Conservation (phyloP, 2,329 filamentous ascomycete genomes). For the Dothiorella sarmentorum region DNA sequence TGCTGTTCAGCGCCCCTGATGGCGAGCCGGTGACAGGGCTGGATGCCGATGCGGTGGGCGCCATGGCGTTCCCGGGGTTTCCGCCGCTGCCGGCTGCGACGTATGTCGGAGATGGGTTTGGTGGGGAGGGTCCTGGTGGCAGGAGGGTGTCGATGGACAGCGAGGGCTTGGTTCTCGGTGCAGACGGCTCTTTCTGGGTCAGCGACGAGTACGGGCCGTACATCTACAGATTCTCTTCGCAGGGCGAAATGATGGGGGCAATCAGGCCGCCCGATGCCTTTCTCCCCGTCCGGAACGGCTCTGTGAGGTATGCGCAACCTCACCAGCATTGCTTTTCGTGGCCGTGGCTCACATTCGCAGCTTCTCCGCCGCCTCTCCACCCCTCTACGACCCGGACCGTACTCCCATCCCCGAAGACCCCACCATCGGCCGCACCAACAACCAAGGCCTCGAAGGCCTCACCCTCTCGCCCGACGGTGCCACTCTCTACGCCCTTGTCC, state of each 20-base stretch:
- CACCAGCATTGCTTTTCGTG: not conserved
- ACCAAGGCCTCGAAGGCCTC: conserved; percentile 72
- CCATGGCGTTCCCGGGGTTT: conserved; percentile 55
- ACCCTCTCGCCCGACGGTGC: conserved; percentile 61
- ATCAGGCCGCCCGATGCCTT: conserved; percentile 63
- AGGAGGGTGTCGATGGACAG: conserved; percentile 59
- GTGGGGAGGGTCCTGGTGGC: conserved; percentile 57
- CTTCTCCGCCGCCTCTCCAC: conserved; percentile 63
- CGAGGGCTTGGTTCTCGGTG: conserved; percentile 62
- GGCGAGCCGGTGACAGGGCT: conserved; percentile 62
- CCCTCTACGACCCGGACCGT: conserved; percentile 53
- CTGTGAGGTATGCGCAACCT: conserved; percentile 32
- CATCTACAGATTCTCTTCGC: conserved; percentile 60
- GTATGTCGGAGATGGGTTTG: conserved; percentile 66
- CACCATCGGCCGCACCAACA: conserved; percentile 63
- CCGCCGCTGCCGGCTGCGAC: conserved; percentile 61
- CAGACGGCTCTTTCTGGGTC: conserved; percentile 64
- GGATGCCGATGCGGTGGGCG: conserved; percentile 56
- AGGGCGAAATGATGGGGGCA: conserved; percentile 59
- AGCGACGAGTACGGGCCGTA: conserved; percentile 68
- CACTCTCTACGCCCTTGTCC: conserved; percentile 62
- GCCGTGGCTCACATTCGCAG: conserved; percentile 26
- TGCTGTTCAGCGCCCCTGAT: conserved; percentile 61
- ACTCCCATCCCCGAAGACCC: conserved; percentile 55
- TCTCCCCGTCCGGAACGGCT: conserved; percentile 61